phyloP scores from a whole-genome alignment of 2,329 filamentous ascomycete species.

The Botrytis cinerea region DNA sequence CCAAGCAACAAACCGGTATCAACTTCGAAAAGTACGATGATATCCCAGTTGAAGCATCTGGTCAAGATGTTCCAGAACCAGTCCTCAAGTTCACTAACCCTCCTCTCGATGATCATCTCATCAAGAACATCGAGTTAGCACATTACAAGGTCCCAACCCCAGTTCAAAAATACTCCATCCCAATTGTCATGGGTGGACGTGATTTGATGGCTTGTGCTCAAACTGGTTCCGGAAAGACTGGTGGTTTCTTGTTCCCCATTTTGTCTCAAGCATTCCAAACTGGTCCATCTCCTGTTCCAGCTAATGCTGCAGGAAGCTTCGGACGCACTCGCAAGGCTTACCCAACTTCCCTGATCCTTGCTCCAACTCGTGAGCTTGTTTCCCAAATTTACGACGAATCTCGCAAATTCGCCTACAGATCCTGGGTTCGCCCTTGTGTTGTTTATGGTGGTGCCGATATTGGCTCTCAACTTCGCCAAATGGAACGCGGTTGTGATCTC shows the following conservation, averaged over 20 bases:
- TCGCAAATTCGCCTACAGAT: conserved; percentile 97
- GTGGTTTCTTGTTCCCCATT: conserved; percentile 98
- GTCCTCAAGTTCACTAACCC: conserved; percentile 90
- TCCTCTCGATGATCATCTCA: conserved; percentile 89
- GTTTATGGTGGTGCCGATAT: conserved; percentile 99
- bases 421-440: conserved; percentile 97
- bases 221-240: conserved; percentile 99
- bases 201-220: conserved; percentile 99
- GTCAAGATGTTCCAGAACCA: conserved; percentile 88
- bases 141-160: conserved; percentile 95
- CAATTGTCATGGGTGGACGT: conserved; percentile 96
- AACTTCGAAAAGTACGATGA: conserved; percentile 99
- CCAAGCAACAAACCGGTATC: conserved; percentile 97
- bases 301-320: conserved; percentile 67
- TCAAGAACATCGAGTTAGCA: conserved; percentile 90
- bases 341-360: conserved; percentile 92
- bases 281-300: conserved; percentile 73
- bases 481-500: conserved; percentile 95
- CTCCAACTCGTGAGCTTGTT: conserved; percentile 95
- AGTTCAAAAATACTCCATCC: conserved; percentile 99
- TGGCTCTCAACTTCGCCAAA: conserved; percentile 95
- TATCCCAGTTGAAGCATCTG: conserved; percentile 96
- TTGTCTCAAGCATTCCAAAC: conserved; percentile 95
- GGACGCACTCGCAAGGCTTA: conserved; percentile 97
- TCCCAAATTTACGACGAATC: conserved; percentile 98